Conservation (phyloP, 441 rosid species). For the Populus hybrid region DNA sequence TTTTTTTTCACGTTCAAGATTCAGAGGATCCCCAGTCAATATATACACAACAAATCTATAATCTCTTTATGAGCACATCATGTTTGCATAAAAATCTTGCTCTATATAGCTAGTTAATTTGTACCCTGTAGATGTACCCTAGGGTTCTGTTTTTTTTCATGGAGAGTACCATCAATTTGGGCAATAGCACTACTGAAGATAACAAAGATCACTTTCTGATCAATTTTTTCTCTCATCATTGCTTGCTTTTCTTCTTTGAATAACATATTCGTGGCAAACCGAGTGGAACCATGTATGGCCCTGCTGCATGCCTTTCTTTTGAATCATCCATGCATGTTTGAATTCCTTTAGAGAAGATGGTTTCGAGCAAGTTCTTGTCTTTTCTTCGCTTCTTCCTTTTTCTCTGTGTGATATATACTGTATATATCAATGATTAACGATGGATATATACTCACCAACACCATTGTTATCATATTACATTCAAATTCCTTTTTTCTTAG, state of each 20-base stretch:
- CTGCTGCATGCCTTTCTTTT: conserved; percentile 8
- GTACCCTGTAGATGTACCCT: neutral
- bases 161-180: conserved; percentile 10
- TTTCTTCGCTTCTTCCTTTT: conserved; percentile 2
- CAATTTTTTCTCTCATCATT: neutral
- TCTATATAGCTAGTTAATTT: neutral
- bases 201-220: conserved; percentile 17
- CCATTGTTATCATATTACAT: neutral
- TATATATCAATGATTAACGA: conserved; percentile 24
- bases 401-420: neutral
- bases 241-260: conserved; percentile 7
- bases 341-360: neutral
- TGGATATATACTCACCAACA: conserved; percentile 12
- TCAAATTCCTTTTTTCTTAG: conserved; percentile 4
- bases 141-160: neutral
- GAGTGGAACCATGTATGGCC: conserved; percentile 22
- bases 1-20: neutral
- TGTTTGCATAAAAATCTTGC: neutral
- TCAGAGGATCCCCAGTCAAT: neutral
- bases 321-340: conserved; percentile 18
- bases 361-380: conserved; percentile 40
- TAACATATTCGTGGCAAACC: conserved; percentile 5
- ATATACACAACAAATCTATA: no score
- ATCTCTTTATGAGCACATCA: neutral
- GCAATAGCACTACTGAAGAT: conserved; percentile 10